phyloP scores from a whole-genome alignment of 495 filamentous ascomycete species.

The Parachaetomium inaequale region DNA sequence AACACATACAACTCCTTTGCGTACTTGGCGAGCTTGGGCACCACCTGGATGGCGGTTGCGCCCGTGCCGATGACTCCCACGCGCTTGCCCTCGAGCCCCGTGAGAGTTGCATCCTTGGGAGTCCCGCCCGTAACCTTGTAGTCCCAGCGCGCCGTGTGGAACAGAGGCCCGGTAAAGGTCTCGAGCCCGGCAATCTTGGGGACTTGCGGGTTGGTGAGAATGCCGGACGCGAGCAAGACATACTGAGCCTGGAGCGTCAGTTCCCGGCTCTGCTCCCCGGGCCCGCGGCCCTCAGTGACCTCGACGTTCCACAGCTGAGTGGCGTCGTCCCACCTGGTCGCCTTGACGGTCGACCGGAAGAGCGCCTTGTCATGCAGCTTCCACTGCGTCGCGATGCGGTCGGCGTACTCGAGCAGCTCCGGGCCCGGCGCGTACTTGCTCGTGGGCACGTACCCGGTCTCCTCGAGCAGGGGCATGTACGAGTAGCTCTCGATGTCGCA shows the following conservation, averaged over 20 bases:
- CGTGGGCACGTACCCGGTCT: constrained; percentile 54
- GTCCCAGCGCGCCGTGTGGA: constrained; percentile 55
- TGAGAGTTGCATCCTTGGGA: constrained; percentile 40
- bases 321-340: constrained; percentile 44
- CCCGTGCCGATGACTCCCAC: constrained; percentile 56
- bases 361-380: constrained; percentile 44
- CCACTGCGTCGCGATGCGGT: constrained; percentile 42
- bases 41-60: constrained; percentile 52
- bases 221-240: constrained; percentile 37
- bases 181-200: constrained; percentile 44
- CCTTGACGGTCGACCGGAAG: constrained; percentile 42
- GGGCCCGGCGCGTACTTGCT: constrained; percentile 42
- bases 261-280: constrained; percentile 27
- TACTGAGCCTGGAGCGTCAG: constrained; percentile 38
- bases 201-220: constrained; percentile 45
- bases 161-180: constrained; percentile 44
- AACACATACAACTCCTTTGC: constrained; percentile 53
- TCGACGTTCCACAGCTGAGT: constrained; percentile 42
- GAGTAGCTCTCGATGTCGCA: constrained; percentile 52
- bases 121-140: constrained; percentile 53
- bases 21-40: constrained; percentile 49
- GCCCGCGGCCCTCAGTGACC: constrained; percentile 36
- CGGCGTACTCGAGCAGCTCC: constrained; percentile 47
- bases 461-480: constrained; percentile 58
- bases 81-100: constrained; percentile 46